Conservation (phyloP, 768 basidiomycete species). For the Astraeus odoratus region DNA sequence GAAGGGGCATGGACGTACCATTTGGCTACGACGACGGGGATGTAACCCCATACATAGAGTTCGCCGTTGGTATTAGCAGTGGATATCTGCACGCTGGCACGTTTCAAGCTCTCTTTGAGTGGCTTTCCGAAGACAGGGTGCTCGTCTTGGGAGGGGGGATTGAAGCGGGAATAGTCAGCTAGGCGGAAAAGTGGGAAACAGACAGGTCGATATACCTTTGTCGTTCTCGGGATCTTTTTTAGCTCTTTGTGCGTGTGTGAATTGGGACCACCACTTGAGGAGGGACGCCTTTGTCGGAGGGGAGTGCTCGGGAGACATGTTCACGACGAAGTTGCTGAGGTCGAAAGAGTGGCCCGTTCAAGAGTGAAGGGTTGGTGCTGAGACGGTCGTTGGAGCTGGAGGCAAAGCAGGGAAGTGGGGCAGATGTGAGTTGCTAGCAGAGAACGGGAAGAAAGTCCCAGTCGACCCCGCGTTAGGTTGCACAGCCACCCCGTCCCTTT, state of each 20-base stretch:
- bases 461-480: neutral
- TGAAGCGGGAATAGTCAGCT: slow-evolving; percentile 2
- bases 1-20: slow-evolving; percentile 73
- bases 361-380: no score
- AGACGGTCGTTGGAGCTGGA: neutral
- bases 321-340: neutral
- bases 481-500: slow-evolving; percentile 1
- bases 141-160: slow-evolving; percentile 27
- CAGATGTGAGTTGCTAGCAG: neutral
- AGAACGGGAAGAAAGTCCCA: neutral
- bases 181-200: neutral
- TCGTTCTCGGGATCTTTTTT: slow-evolving; percentile 48
- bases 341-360: neutral
- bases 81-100: slow-evolving; percentile 90
- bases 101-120: slow-evolving; percentile 74
- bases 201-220: slow-evolving; percentile 30
- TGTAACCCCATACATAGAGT: slow-evolving; percentile 87
- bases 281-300: slow-evolving; percentile 51
- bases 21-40: slow-evolving; percentile 96
- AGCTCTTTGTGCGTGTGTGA: slow-evolving; percentile 54
- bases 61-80: slow-evolving; percentile 79
- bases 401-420: neutral
- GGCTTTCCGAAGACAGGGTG: slow-evolving; percentile 79
- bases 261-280: slow-evolving; percentile 80
- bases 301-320: slow-evolving; percentile 25